Evolutionary conservation across 78 protist genomes (phyloP), one percentile per base, ranked within the genome.

Genomic region (Polysphondylium violaceum): DNA sequence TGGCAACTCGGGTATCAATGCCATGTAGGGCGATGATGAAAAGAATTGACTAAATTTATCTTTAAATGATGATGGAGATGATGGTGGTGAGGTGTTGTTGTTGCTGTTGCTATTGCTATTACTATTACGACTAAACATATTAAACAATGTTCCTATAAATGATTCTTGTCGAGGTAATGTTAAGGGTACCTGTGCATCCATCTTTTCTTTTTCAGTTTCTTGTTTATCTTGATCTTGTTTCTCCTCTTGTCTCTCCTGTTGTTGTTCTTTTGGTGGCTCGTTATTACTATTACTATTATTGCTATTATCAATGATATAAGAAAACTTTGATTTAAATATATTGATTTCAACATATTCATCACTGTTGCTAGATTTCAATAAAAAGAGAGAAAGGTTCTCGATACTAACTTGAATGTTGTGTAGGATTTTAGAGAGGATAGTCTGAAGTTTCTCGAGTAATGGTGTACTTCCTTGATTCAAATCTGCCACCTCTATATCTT

Each of bases 311-410:
- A 6, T 17, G 40, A 65, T 65, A 65, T 65, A 65, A 38, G 33
- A 12, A 40, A 65, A 65, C 19, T 65, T 65, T 65, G 73, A 65
- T 65, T 65, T 65, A 44, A 65, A 38, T 38, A 65, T 65, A 65
- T 65, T 65, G 14, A 65, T 65, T 65, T 65, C 73, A 6, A 65
- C 73, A 65, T 38, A 65, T 16, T 59, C 51, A 21, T 2, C 35
- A 71, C 25, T 73, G 29, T 50, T 50, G 19, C 0, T 50, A 6
- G 33, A 33, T 53, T 27, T 53, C 47, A 64, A 36, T 64, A 64
- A 64, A 64, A 64, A 64, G 3, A 64, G 38, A 21, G 72, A 64
- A 25, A 64, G 21, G 38, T 64, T 64, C 19, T 64, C 72, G n/a
- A 64, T 64, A 36, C 38, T 47, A 21, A 64, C 47, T n/a, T 64